Evolutionary conservation across 106 monocot species (phyloP), one percentile per base, ranked within the genome.

Genomic region (Amphibolis antarctica): DNA sequence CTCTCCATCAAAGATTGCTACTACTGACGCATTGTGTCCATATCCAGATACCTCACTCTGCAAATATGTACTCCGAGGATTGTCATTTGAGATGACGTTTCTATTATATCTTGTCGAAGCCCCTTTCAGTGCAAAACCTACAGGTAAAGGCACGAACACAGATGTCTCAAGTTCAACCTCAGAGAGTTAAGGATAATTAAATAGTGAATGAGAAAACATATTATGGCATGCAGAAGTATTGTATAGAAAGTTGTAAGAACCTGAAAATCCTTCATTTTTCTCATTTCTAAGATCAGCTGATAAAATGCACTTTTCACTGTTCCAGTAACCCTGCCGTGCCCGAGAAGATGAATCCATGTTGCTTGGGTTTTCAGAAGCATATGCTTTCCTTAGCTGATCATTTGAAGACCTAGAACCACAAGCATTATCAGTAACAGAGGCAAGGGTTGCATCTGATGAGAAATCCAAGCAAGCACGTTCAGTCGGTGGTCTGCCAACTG

Each of bases 11-110:
- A 89, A 74, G 50, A 81, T 65, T 22, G 60, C 63, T 43, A 88
- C 60, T 62, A 87, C 28, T 45, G 86, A 75, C 56, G 70, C 65
- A 50, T 87, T 79, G 17, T 36, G 58, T 53, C 64, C 18, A 47
- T 26, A 53, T 10, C 68, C 55, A 1, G 64, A 60, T 21, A 19
- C 26, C 18, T 67, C 71, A 10, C 75, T 58, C 44, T 82, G 79
- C 56, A 71, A 77, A 46, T 94, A 94, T 20, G 86, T 86, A 46
- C 81, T 83, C 7, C 93, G 70, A 46, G 79, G 79, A 50, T 77
- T 89, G 29, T 89, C 93, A 63, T 93, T 88, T 55, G 73, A 62
- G 42, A 53, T n/a, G 59, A 65, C 52, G 58, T 83, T 89, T 66
- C 83, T 89, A 14, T 79, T 71, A 63, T 59, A 62, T 69, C 59